Base-by-base conservation (phyloP, 1,284 basidiomycete genomes). In the Apiotrichum siamense region DNA sequence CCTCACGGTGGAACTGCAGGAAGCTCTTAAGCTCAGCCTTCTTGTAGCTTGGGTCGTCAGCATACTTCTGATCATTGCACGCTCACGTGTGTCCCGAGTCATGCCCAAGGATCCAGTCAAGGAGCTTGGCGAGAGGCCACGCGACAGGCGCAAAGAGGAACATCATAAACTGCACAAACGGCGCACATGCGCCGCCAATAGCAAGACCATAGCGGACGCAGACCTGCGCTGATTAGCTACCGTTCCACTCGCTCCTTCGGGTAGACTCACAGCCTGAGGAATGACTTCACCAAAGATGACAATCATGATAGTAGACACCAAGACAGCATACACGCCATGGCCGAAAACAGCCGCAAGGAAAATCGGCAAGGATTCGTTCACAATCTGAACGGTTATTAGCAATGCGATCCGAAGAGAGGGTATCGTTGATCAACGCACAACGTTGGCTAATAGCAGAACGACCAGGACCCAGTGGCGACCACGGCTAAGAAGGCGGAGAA, bases 391-490 rank as follows among this genome's bases (percentile, higher is more conserved):
- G 17, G 33, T 7, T 11, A n/a, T 35, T 35, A 35, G 33, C 17
- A n/a, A 35, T 35, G 13, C 23, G 40, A 32, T 20, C 4, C 15
- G 25, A 31, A 47, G 40, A 35, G 23, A 21, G 36, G 36, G 9
- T 33, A 10, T 37, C 18, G 15, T 15, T 4, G 18, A 20, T 17
- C 11, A n/a, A 73, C 87, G 62, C 66, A 90, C 87, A 53, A 92
- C 89, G 64, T 93, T 93, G 43, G 84, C 81, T 3, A 93, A 78
- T 1, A 90, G 77, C 1, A 96, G 79, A 7, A 89, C 87, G 44
- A 94, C 90, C 20, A 97, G 80, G 12, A 97, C 90, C 92, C 93
- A 97, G 73, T 97, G 93, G 12, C 90, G 80, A 0, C 92, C 89
- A 63, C 80, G 84, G 45, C 76, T 77, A 72, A 97, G 82, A 2